Conservation (phyloP, 768 basidiomycete genomes). For the Suillus cothurnatus region DNA sequence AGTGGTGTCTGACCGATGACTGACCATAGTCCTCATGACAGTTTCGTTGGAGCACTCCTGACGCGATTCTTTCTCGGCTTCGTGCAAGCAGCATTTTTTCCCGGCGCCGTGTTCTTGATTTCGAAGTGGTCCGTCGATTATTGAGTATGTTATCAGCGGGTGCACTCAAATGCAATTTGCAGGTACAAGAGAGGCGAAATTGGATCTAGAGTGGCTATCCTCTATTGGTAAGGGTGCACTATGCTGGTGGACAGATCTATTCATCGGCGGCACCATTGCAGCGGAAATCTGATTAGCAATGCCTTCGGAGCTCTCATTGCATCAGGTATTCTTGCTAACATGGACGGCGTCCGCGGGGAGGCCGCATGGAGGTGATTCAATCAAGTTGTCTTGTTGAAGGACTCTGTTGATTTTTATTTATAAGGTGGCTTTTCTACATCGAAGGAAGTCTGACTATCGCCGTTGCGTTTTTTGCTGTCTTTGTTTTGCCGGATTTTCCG, state of each 20-base stretch:
- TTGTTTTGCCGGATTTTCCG: conserved; percentile 53
- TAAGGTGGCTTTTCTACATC: conserved; percentile 51
- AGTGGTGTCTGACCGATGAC: not conserved
- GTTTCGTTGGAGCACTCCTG: conserved; percentile 44
- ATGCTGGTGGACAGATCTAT: too few relatives aligned
- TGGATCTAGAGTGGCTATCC: conserved; percentile 43
- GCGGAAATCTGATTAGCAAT: conserved; percentile 53
- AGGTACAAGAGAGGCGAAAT: conserved; percentile 51
- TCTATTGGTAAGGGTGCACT: conserved; percentile 36
- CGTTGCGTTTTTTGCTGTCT: conserved; percentile 46
- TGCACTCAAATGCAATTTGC: conserved; percentile 15
- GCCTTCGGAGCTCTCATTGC: conserved; percentile 57
- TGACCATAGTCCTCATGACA: conserved; percentile 13
- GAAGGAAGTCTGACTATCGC: conserved; percentile 48
- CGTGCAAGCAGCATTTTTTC: conserved; percentile 49
- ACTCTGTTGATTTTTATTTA: conserved; percentile 8
- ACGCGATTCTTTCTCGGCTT: conserved; percentile 58
- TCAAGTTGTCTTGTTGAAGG: not conserved
- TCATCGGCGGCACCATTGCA: not conserved
- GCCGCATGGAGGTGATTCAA: conserved; percentile 45
- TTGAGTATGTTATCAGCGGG: conserved; percentile 27
- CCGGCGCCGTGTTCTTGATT: conserved; percentile 43
- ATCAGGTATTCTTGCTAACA: conserved; percentile 46
- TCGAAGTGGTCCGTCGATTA: conserved; percentile 35
- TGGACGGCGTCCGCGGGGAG: conserved; percentile 51